These are phyloP conservation scores for Bimuria novae-zelandiae DNA, from an alignment of 2,329 filamentous ascomycete genomes.

Conservation along the genomic window DNA sequence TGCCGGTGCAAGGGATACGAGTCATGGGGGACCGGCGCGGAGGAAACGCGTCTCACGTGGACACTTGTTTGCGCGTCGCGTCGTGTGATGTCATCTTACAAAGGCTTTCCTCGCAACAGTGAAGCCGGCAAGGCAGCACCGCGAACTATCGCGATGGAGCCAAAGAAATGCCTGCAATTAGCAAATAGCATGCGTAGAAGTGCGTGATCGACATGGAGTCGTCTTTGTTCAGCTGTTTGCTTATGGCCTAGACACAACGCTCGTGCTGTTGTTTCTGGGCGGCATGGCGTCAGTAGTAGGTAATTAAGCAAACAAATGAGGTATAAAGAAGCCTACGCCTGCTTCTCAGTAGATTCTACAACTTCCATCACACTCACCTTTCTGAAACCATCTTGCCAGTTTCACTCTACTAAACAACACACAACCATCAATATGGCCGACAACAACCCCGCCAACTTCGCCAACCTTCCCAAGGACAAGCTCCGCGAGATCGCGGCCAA, in stretches of 20 bases:
- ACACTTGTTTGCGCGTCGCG: not conserved
- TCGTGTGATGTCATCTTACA: conserved; percentile 10
- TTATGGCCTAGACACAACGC: not conserved
- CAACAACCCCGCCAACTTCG: conserved; percentile 58
- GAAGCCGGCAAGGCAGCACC: conserved; percentile 11
- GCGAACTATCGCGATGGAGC: not conserved
- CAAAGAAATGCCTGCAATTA: not conserved
- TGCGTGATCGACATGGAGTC: conserved; percentile 6
- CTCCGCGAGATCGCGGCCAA: conserved; percentile 55
- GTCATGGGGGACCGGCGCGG: not conserved
- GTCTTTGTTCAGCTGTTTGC: conserved; percentile 12
- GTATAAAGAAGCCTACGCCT: conserved; percentile 6
- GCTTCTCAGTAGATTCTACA: not conserved
- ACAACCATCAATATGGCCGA: conserved; percentile 37
- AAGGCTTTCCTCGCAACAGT: conserved; percentile 1
- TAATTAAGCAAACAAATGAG: conserved; percentile 9
- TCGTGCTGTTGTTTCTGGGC: conserved; percentile 15
- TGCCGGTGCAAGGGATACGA: not conserved
- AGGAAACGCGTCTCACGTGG: conserved; percentile 11
- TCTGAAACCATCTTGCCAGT: not conserved
- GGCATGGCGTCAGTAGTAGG: conserved; percentile 30
- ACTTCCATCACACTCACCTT: not conserved
- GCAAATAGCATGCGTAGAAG: conserved; percentile 9
- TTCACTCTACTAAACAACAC: conserved; percentile 2
- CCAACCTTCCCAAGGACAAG: conserved; percentile 57